Percentiles rank a stretch among this genome's conserved stretches.
Conservation (phyloP, 768 basidiomycete species). For the Termitomyces titanicus region DNA sequence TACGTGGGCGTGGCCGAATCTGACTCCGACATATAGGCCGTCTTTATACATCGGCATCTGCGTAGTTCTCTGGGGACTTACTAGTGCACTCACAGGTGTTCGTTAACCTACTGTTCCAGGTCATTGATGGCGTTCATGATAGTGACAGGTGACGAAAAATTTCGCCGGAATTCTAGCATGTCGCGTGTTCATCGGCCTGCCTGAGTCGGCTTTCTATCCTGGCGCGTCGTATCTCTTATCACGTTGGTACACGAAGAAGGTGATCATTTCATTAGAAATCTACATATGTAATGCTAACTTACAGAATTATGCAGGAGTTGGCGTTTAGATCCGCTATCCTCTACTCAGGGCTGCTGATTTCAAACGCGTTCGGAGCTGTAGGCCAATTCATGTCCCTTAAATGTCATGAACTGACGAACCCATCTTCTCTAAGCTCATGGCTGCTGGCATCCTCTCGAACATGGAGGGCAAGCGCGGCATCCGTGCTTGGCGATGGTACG, state of each 20-base stretch:
- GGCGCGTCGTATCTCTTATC: conserved; percentile 46
- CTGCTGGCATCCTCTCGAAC: conserved; percentile 66
- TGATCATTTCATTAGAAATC: conserved; percentile 4
- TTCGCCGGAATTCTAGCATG: conserved; percentile 53
- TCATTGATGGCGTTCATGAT: not conserved
- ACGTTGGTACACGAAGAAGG: conserved; percentile 61
- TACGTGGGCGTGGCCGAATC: not conserved
- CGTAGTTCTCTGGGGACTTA: conserved; percentile 60
- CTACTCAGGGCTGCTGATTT: conserved; percentile 55
- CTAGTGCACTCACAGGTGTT: conserved; percentile 62
- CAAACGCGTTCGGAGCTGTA: conserved; percentile 67
- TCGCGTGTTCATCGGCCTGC: conserved; percentile 59
- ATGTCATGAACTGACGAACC: not conserved
- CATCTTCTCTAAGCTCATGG: conserved; percentile 46
- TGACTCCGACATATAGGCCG: conserved; percentile 34
- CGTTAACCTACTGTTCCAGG: conserved; percentile 5
- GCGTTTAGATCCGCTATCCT: conserved; percentile 60
- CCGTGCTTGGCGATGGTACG: conserved; percentile 67
- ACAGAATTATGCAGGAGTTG: conserved; percentile 44
- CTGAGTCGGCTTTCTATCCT: conserved; percentile 68
- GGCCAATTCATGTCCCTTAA: conserved; percentile 13
- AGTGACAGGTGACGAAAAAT: conserved; percentile 44
- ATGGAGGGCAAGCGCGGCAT: conserved; percentile 71
- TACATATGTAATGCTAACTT: not conserved
- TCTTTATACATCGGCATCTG: conserved; percentile 59